Conservation (phyloP, 2,329 filamentous ascomycete genomes). For the Penicillium hesseltinei region DNA sequence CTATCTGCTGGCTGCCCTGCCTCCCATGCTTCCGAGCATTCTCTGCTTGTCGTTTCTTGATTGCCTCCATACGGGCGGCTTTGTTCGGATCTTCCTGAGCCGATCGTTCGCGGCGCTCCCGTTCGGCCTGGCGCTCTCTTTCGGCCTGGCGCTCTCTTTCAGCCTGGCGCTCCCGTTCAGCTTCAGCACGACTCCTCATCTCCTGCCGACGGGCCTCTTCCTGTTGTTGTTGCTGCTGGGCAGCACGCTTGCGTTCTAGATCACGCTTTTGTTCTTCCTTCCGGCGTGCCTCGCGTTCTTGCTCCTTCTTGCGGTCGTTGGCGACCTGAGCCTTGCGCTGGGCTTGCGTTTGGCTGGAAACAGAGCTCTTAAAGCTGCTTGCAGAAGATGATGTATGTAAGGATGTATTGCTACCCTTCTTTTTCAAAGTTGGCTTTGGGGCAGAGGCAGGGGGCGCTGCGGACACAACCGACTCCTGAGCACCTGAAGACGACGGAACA, state of each 20-base stretch:
- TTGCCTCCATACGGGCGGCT: constrained; percentile 60
- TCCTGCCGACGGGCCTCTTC: constrained; percentile 63
- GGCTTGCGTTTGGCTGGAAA: constrained; percentile 59
- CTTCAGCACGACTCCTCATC: constrained; percentile 60
- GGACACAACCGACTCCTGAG: constrained; percentile 55
- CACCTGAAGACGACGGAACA: constrained; percentile 50
- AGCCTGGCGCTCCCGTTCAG: constrained; percentile 46
- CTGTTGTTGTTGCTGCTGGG: constrained; percentile 49
- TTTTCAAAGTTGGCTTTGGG: constrained; percentile 51
- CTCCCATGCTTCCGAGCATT: constrained; percentile 47
- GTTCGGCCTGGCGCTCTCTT: constrained; percentile 35
- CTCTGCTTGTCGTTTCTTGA: constrained; percentile 52
- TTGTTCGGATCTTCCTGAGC: constrained; percentile 63
- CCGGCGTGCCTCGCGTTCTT: constrained; percentile 67
- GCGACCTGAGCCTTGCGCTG: constrained; percentile 71
- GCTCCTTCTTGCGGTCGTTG: constrained; percentile 78
- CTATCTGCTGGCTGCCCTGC: constrained; percentile 43
- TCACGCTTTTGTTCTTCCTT: constrained; percentile 81
- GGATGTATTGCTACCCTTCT: constrained; percentile 67
- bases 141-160: constrained; percentile 31
- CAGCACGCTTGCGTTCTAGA: constrained; percentile 71
- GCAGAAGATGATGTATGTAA: constrained; percentile 55
- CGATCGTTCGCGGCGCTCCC: constrained; percentile 46
- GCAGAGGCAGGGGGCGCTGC: constrained; percentile 47
- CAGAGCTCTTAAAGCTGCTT: constrained; percentile 63